Conservation (phyloP, 2,329 filamentous ascomycete genomes). For the Talaromyces sp. region DNA sequence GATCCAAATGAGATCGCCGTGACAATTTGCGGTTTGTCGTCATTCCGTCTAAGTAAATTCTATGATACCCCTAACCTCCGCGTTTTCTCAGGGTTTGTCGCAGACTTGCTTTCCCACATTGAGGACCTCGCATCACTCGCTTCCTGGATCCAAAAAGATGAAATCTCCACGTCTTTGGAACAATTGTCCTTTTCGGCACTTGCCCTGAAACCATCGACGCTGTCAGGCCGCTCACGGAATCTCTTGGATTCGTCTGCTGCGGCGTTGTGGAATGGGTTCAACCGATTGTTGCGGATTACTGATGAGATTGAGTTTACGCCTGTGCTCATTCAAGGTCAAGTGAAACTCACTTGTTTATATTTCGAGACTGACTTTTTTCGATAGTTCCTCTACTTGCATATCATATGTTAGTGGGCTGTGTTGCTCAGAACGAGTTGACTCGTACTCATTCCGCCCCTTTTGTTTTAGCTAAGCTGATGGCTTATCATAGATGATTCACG, state of each 20-base stretch:
- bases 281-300: slow-evolving; percentile 14
- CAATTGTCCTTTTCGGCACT: slow-evolving; percentile 14
- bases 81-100: slow-evolving; percentile 18
- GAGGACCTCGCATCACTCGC: slow-evolving; percentile 1
- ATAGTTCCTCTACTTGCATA: slow-evolving; percentile 56
- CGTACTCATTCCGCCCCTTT: background rate
- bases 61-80: background rate
- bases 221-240: slow-evolving; percentile 9
- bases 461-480: background rate
- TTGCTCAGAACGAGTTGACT: slow-evolving; percentile 7
- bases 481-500: slow-evolving; percentile 1
- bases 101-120: slow-evolving; percentile 4
- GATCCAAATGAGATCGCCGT: slow-evolving; percentile 2
- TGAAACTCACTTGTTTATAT: background rate
- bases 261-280: slow-evolving; percentile 34
- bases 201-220: slow-evolving; percentile 5
- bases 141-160: background rate
- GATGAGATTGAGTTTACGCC: slow-evolving; percentile 9
- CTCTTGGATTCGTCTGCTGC: slow-evolving; percentile 27
- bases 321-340: slow-evolving; percentile 17
- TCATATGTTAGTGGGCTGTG: slow-evolving; percentile 57
- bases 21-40: slow-evolving; percentile 8
- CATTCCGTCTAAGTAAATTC: background rate
- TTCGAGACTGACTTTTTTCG: background rate
- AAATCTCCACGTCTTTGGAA: slow-evolving; percentile 12